Evolutionary conservation across 2,329 filamentous ascomycete species (phyloP), one percentile per base, ranked within the genome.

Genomic region (Hysterium pulicare): DNA sequence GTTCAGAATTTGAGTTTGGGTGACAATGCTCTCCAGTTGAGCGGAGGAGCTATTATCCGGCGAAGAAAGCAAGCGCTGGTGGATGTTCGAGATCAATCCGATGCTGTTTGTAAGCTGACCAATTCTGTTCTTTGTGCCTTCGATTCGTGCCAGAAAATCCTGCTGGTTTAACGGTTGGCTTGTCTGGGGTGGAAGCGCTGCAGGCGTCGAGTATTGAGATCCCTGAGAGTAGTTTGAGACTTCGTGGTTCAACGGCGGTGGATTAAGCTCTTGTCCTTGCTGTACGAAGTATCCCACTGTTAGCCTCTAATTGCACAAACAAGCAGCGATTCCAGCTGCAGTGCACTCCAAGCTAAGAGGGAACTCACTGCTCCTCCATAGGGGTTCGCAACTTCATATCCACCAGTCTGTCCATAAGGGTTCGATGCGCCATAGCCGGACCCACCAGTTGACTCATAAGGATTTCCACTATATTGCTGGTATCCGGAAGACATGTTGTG

Each of bases 1-100:
- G 70, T 87, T 89, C 58, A 83, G 78, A 50, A 82, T 71, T 64
- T 87, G 83, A 4, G 86, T 89, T 54, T 87, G 75, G 34, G 82
- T 73, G 43, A 88, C 78, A 40, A 85, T 74, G 55, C 77, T 73
- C 66, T 90, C 83, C 19, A 88, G 75, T 66, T 82, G 78, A 37
- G 64, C 61, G 1, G 74, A 74, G 9, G 71, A 61, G 48, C 56
- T 47, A 51, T 61, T 65, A 63, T 88, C 84, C 44, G 82, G 76
- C 47, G 82, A 83, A 5, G 78, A 76, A 21, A 90, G 76, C 19
- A 83, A 77, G 59, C 83, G 83, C 72, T 88, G 83, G 68, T 90
- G 86, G 41, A 87, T 73, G 43, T 76, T 76, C 33, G 78, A 79
- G 53, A 90, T 86, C 55, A 81, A 71, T 55, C 81, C 75, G 57